Evolutionary conservation across 257 asterid species (phyloP), one percentile per base, ranked within the genome.

Genomic region (Dorcoceras hygrometricum): DNA sequence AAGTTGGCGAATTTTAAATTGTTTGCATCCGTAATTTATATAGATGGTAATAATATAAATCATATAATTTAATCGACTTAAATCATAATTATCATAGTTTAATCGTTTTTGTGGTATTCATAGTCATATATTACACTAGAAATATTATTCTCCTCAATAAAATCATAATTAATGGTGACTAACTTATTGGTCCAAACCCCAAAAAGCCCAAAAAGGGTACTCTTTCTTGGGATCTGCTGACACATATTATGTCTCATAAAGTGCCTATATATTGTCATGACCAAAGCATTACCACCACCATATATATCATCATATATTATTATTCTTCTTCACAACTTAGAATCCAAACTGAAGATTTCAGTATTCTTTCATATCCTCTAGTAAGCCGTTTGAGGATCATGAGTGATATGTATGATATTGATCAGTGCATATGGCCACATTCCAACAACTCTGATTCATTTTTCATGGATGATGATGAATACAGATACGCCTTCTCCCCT

Each of bases 351-450:
- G 27, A 50, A 28, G 5, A 23, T 62, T 29, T 22, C 43, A 8
- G 16, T 29, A 11, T 58, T 39, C 25, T 24, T 14, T 6, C 25
- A 6, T 50, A 1, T 34, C 43, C 43, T 32, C 43, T 32, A 8
- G 9, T 32, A 32, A 32, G 12, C 43, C 43, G 12, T 32, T n/a
- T 65, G 12, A 66, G 67, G 62, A 73, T n/a, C n/a, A n/a, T 73
- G 77, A 67, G 73, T 53, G n/a, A n/a, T n/a, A 36, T 73, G 14
- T 32, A 61, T 55, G 66, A 70, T n/a, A 43, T 62, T 22, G 32
- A 24, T 24, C 73, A 32, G 19, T 58, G 76, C 57, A 61, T 75
- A 20, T 39, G 32, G 46, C 20, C 32, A 23, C 57, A 28, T 31
- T 66, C n/a, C 36, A 62, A 64, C 62, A 65, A 51, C 39, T 31